A percentile compares a stretch with the other conserved stretches of the same genome.
Conservation (phyloP, 2,329 filamentous ascomycete species). For the Trichoderma sp. region DNA sequence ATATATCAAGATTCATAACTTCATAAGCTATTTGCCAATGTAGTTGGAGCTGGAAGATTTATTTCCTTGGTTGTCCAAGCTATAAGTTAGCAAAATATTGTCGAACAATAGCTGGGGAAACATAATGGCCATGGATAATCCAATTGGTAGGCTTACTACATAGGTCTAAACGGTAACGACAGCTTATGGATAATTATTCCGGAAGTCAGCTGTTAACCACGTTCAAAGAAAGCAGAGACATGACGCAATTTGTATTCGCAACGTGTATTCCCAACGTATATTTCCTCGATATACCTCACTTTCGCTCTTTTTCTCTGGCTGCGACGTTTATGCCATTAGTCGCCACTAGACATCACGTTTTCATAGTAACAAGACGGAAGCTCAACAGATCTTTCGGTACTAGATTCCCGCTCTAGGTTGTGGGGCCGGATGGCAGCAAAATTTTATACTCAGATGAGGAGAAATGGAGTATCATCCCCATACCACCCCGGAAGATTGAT, state of each 20-base stretch:
- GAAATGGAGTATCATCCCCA: background rate
- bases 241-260: too few species aligned
- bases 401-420: background rate
- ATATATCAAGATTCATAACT: too few species aligned
- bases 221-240: too few species aligned
- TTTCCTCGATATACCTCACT: too few species aligned
- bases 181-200: background rate
- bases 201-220: background rate
- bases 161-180: too few species aligned
- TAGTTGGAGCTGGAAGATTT: background rate
- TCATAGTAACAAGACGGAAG: too few species aligned
- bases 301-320: too few species aligned
- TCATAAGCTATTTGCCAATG: background rate
- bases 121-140: background rate
- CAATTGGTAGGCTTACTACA: too few species aligned
- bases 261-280: too few species aligned
- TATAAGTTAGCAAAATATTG: background rate
- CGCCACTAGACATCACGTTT: too few species aligned
- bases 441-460: background rate
- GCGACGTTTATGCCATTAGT: too few species aligned
- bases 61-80: background rate
- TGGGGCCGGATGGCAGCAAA: background rate
- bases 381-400: background rate
- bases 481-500: background rate
- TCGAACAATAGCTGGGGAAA: background rate